A percentile compares a stretch with the other conserved stretches of the same genome.
Evolutionary conservation across 2,329 filamentous ascomycete species (phyloP).

Genomic region (Exophiala bonariae): DNA sequence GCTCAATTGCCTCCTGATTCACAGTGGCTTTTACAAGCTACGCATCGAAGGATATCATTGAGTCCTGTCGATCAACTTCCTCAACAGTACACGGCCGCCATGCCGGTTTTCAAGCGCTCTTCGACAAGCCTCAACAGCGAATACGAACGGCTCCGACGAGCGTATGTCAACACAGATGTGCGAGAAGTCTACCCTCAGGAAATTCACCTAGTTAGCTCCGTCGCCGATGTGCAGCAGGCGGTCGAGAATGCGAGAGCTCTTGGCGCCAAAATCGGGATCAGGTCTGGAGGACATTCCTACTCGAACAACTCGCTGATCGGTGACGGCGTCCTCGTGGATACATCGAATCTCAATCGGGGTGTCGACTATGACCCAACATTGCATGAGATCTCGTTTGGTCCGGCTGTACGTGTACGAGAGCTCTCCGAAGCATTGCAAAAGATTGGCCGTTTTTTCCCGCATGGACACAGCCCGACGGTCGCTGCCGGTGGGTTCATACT

Average conservation of each 20-base stretch:
- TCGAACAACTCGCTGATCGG: neutral
- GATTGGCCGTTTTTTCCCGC: conserved; percentile 25
- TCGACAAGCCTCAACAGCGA: too few species aligned
- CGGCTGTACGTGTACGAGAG: conserved; percentile 2
- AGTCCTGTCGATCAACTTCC: too few species aligned
- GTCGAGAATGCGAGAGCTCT: neutral
- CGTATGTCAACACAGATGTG: conserved; percentile 1
- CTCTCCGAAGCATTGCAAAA: conserved; percentile 3
- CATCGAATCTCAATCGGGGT: conserved; percentile 1
- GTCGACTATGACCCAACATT: conserved; percentile 4
- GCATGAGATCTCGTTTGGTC: conserved; percentile 2
- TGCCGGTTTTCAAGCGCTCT: too few species aligned
- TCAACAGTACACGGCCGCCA: too few species aligned
- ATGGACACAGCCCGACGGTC: conserved; percentile 30
- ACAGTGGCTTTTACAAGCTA: too few species aligned
- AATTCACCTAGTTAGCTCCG: conserved; percentile 1
- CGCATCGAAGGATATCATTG: too few species aligned
- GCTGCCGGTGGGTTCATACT: conserved; percentile 30
- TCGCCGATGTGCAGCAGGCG: neutral
- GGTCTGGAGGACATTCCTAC: conserved; percentile 5
- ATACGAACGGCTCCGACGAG: neutral
- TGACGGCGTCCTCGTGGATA: conserved; percentile 4
- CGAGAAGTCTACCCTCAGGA: conserved; percentile 1
- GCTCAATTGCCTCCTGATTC: too few species aligned
- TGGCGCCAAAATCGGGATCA: conserved; percentile 1